Evolutionary conservation across 192 early-diverging fungal genomes (phyloP).

Genomic region (Mortierella hygrophila): DNA sequence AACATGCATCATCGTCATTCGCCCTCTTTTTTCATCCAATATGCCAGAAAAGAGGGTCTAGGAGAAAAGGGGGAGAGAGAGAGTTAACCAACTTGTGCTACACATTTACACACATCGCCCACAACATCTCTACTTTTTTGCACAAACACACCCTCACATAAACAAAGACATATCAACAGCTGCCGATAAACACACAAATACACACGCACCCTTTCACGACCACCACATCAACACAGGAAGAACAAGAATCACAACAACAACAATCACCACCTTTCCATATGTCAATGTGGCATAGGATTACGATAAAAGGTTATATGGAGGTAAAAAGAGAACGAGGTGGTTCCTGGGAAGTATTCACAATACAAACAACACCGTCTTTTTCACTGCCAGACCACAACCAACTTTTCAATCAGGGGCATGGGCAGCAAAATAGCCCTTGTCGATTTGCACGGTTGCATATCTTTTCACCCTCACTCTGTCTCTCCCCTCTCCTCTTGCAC

Average conservation of each 20-base stretch:
- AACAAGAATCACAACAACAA: constrained; percentile 14
- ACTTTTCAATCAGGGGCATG: neutral
- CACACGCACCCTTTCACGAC: neutral
- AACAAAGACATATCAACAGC: neutral
- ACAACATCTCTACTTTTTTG: neutral
- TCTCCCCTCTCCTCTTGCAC: neutral
- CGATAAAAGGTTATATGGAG: neutral
- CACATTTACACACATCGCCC: neutral
- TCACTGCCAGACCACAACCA: neutral
- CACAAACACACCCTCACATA: neutral
- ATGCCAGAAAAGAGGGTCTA: neutral
- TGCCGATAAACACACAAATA: neutral
- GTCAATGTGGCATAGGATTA: neutral
- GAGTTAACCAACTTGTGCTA: neutral
- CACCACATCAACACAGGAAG: constrained; percentile 8
- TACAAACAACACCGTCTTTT: neutral
- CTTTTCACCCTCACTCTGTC: neutral
- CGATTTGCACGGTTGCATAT: neutral
- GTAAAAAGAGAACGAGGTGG: neutral
- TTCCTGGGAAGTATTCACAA: neutral
- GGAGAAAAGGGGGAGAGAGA: neutral
- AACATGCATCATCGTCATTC: neutral
- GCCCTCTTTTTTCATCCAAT: neutral
- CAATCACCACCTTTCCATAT: neutral
- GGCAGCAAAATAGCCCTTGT: neutral